A percentile compares a stretch with the other conserved stretches of the same genome.
These are phyloP conservation scores for Trametes punicea DNA, from an alignment of 768 basidiomycete genomes.

Conservation along the genomic window DNA sequence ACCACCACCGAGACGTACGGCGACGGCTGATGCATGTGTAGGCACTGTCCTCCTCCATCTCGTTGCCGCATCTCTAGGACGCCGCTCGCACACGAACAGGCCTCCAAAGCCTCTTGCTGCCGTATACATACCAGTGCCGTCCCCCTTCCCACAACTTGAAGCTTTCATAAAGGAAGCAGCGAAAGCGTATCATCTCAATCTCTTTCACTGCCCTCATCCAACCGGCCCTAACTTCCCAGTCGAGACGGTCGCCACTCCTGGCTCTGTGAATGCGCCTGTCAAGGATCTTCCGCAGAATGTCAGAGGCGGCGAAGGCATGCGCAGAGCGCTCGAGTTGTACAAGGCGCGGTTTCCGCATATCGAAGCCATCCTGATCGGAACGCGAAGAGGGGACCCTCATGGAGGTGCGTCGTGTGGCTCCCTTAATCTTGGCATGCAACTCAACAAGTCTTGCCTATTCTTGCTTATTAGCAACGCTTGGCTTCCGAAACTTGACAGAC, in stretches of 20 bases:
- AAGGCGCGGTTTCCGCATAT: conserved; percentile 63
- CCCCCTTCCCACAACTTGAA: conserved; percentile 84
- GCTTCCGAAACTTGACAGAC: conserved; percentile 78
- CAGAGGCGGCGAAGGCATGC: conserved; percentile 72
- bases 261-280: conserved; percentile 12
- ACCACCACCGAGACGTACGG: background rate
- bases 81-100: conserved; percentile 33
- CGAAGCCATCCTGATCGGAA: conserved; percentile 85
- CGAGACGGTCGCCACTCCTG: conserved; percentile 46
- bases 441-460: background rate
- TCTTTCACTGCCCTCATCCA: conserved; percentile 54
- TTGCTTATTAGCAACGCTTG: conserved; percentile 57
- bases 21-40: conserved; percentile 30
- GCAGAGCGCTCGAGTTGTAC: conserved; percentile 70
- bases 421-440: background rate
- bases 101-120: conserved; percentile 51
- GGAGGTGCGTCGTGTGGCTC: conserved; percentile 62
- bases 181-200: conserved; percentile 66
- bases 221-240: conserved; percentile 33
- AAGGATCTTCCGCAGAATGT: conserved; percentile 23
- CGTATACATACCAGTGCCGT: conserved; percentile 87
- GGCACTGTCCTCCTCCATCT: conserved; percentile 95
- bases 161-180: conserved; percentile 69
- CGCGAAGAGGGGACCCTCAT: conserved; percentile 86
- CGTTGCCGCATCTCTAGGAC: conserved; percentile 69